Base-by-base conservation (phyloP, 768 basidiomycete genomes). In the Leccinum uliginosum region DNA sequence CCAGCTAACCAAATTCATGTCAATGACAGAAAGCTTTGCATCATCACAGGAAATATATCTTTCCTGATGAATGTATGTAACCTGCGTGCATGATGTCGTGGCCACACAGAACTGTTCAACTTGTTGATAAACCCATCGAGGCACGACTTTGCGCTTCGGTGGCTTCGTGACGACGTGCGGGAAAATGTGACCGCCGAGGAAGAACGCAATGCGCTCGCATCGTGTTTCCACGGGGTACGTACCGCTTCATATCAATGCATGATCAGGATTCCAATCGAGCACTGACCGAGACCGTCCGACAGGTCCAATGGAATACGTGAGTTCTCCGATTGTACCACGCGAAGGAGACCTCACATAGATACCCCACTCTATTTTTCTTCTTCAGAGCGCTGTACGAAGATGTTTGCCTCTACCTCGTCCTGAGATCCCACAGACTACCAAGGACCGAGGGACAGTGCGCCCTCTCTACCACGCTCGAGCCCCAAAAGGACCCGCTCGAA, bases 281-380 rank as follows among this genome's bases (percentile, higher is more conserved):
- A 6, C 29, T 49, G 14, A 49, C 29, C 15, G 3, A 29, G 27
- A 27, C 32, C 44, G 7, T 5, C 4, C 24, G 10, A 4, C 51
- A 90, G 86, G 78, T 89, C 0, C 88, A 92, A 72, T 91, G 88
- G 88, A 91, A 91, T 64, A 84, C 87, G 87, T 88, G 74, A 53
- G 83, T 73, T 7, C 35, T 1, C 26, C 26, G 10, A 23, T 19
- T 2, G 17, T 21, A 11, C 11, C 27, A 2, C 5, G 19, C 23
- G 0, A 38, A 24, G 23, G 45, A 3, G 23, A 46, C 12, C 45
- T 34, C 6, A 3, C 46, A 50, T 19, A n/a, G 9, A 44, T 9
- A 8, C 15, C 19, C 15, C n/a, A 6, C 11, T 19, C 19, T 6
- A 15, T 21, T 8, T 3, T 11, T 32, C 6, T n/a, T 8, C 17